phyloP scores from a whole-genome alignment of 768 basidiomycete genomes.

The Lentinus brumalis region DNA sequence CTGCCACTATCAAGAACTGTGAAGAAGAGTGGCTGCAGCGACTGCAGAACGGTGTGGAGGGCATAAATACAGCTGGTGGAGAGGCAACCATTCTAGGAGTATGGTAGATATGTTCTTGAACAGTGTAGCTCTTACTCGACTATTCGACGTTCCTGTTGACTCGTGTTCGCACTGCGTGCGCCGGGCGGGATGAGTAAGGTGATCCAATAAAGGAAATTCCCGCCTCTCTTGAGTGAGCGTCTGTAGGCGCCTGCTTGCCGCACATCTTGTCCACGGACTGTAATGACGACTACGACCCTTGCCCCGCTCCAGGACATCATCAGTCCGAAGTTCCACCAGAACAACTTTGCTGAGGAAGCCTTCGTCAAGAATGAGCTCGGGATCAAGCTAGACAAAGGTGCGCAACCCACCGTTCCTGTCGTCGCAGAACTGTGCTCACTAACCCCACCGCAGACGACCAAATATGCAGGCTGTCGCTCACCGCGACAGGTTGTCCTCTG shows the following conservation, averaged over 20 bases:
- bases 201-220: neutral
- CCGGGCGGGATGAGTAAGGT: neutral
- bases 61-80: conserved; percentile 17
- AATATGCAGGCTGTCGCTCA: conserved; percentile 85
- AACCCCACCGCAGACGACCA: conserved; percentile 69
- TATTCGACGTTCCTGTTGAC: neutral
- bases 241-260: neutral
- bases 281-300: conserved; percentile 22
- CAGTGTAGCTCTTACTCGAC: neutral
- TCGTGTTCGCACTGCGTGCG: neutral
- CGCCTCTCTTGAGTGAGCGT: neutral
- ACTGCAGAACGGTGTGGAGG: conserved; percentile 18
- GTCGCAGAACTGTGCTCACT: neutral
- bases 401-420: neutral
- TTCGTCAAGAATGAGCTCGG: conserved; percentile 82
- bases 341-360: conserved; percentile 79
- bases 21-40: conserved; percentile 17
- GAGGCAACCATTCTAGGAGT: conserved; percentile 21
- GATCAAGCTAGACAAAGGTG: conserved; percentile 91
- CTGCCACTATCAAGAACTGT: neutral
- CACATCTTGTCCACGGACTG: conserved; percentile 10
- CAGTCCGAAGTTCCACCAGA: conserved; percentile 92
- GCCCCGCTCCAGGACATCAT: conserved; percentile 59
- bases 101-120: conserved; percentile 11
- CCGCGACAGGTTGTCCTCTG: conserved; percentile 84